Base-by-base conservation (phyloP, 1,139 yeast species). In the Oligophagozyma castellii region DNA sequence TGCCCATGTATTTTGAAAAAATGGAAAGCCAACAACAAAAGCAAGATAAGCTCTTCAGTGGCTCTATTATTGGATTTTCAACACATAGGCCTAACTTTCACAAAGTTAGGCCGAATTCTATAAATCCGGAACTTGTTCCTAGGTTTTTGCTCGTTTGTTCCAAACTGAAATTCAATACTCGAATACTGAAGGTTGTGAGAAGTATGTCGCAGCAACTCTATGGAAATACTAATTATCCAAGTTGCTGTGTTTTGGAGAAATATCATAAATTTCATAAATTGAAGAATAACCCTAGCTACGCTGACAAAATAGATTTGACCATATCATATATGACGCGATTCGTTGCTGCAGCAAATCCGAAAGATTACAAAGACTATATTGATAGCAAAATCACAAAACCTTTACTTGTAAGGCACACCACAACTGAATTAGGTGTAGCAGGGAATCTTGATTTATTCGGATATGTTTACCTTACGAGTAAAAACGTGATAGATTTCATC, bases 301-400 rank as follows among this genome's bases (percentile, higher is more conserved):
- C 47, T 10, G 37, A 31, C 11, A 42, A 38, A 26, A 31, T 48
- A 7, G 54, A 47, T 29, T 24, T 35, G 12, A 42, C 51, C 6
- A 37, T 46, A 10, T 46, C 40, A 14, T 43, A 41, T 24, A 37
- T 48, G 5, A 33, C 44, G 14, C 36, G 46, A 19, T 49, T 39
- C 31, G 29, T 43, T 5, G 46, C 52, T 7, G 53, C 55, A n/a
- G 38, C 55, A 3, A 50, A 50, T 31, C 47, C 48, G 8, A 24
- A 32, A 2, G 51, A 49, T 22, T 46, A 36, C 22, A 33, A 35
- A 5, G 33, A 38, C 10, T 46, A 36, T 30, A 24, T 49, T 21
- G 36, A 37, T 19, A 16, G 29, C 3, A 37, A 35, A 20, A 35
- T 49, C 7, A 20, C 42, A 4, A 34, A 35, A 12, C 51, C 49